Evolutionary conservation across 495 filamentous ascomycete genomes (phyloP), one percentile per base, ranked within the genome.

Genomic region (Parathielavia hyrcaniae): DNA sequence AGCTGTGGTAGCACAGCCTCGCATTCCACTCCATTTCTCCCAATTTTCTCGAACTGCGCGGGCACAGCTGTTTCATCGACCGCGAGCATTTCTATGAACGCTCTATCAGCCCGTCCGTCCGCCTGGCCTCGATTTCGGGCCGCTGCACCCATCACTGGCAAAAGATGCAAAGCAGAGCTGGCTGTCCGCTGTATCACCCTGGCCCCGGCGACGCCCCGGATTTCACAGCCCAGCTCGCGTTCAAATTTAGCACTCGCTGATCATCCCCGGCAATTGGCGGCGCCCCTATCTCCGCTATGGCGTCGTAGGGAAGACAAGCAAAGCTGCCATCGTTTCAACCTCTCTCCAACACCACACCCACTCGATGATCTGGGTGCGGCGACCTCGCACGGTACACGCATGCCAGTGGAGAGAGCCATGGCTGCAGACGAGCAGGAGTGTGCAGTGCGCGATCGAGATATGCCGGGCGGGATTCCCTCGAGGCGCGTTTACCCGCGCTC

Each of bases 1-100:
- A n/a, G n/a, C n/a, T n/a, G n/a, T n/a, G n/a, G n/a, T n/a, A 30
- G 43, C 59, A 61, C 59, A 61, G 59, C 59, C 59, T 57, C 59
- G 47, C 39, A 17, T 1, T 43, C 16, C 5, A 3, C 17, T 43
- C 40, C 14, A 1, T 26, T 11, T 30, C 45, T 22, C n/a, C 43
- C 53, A 20, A 32, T 47, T 30, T 38, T 34, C 50, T 19, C 30
- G 39, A 40, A 26, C 26, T 44, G 50, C 45, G 44, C 56, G n/a
- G 60, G 60, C 60, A 55, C 60, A 62, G 60, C 40, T 46, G 60
- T 62, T 62, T 62, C 60, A 59, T 30, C 26, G 26, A 44, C 46
- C 52, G 11, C 14, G 26, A 9, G 46, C 16, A 20, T n/a, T n/a
- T 13, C 20, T 12, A 26, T 52, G 26, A 34, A 23, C 46, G 10